Evolutionary conservation across 441 rosid species (phyloP).

Genomic region (Metrosideros polymorpha): DNA sequence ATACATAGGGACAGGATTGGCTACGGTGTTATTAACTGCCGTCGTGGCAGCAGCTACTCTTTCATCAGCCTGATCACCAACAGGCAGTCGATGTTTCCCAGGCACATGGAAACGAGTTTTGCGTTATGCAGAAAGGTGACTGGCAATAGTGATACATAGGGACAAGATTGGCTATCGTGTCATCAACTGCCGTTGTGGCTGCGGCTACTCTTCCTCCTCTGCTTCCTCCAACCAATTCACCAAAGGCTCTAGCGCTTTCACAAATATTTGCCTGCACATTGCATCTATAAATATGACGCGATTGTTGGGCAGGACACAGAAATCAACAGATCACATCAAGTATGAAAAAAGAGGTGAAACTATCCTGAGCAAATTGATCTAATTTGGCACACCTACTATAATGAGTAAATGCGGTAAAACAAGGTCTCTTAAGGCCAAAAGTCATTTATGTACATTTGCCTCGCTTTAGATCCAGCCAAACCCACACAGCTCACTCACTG

Average conservation of each 20-base stretch:
- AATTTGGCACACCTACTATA: neutral
- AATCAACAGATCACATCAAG: neutral
- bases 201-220: conserved; percentile 77
- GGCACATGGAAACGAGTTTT: neutral
- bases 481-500: neutral
- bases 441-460: neutral
- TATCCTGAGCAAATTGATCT: neutral
- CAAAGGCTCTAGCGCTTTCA: conserved; percentile 87
- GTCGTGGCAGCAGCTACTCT: conserved; percentile 26
- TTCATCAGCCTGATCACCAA: neutral
- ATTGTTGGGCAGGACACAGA: neutral
- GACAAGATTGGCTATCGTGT: neutral
- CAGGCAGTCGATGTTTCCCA: neutral
- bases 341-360: neutral
- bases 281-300: neutral
- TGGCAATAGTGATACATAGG: neutral
- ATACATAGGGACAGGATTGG: neutral
- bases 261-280: conserved; percentile 75
- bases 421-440: neutral
- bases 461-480: neutral
- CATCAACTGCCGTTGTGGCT: neutral
- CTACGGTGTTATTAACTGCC: neutral
- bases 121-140: neutral
- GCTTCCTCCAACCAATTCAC: conserved; percentile 98
- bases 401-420: neutral